phyloP scores from a whole-genome alignment of 2,329 filamentous ascomycete genomes.

The Arachnomyces sp. region DNA sequence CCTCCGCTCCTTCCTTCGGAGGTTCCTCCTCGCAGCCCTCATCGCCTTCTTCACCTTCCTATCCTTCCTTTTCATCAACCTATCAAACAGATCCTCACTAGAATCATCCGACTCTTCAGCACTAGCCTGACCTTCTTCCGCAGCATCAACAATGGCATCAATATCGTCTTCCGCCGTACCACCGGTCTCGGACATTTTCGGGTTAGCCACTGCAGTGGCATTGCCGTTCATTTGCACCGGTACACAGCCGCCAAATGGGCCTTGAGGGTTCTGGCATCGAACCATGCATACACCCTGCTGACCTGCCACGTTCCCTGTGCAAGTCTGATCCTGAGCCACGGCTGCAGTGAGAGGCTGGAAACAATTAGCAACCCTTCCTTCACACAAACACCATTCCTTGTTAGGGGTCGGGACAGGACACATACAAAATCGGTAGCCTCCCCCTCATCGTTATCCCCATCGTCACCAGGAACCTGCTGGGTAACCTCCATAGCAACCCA shows the following conservation, averaged over 20 bases:
- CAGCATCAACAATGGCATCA: no score
- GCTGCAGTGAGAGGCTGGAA: conserved; percentile 47
- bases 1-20: no score
- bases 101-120: no score
- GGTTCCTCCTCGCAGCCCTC: no score
- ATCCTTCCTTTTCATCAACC: no score
- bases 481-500: conserved; percentile 50
- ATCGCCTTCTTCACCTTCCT: no score
- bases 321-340: conserved; percentile 48
- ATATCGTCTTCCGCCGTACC: background rate
- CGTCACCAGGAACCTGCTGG: conserved; percentile 43
- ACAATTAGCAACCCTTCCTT: conserved; percentile 6
- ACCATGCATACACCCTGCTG: conserved; percentile 55
- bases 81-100: no score
- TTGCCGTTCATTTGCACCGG: conserved; percentile 43
- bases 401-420: conserved; percentile 7
- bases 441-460: conserved; percentile 8
- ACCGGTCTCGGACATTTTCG: background rate
- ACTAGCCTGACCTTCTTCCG: no score
- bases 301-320: conserved; percentile 53
- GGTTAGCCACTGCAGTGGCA: conserved; percentile 5
- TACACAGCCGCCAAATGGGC: conserved; percentile 55
- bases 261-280: conserved; percentile 54
- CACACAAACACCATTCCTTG: background rate
- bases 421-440: conserved; percentile 10